Conservation (phyloP, 176 grass and related monocot species). For the Hordeum marinum region DNA sequence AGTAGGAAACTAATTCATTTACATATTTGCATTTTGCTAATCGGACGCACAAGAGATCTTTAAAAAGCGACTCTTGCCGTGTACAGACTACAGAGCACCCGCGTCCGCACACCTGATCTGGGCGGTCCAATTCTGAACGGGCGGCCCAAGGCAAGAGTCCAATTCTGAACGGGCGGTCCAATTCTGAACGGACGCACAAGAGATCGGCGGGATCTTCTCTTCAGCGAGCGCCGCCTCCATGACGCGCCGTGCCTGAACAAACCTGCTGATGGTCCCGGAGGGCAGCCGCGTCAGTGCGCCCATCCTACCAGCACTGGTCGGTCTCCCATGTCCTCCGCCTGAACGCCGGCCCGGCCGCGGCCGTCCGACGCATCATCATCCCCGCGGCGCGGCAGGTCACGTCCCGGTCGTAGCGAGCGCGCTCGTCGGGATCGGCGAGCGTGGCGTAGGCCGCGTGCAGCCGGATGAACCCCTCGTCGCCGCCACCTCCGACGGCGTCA, state of each 20-base stretch:
- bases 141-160: background rate
- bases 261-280: background rate
- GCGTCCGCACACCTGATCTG: background rate
- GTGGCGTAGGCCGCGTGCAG: constrained; percentile 66
- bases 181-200: too few relatives aligned
- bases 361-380: background rate
- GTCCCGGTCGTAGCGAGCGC: constrained; percentile 58
- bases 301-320: constrained; percentile 68
- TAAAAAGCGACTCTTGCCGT: background rate
- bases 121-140: background rate
- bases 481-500: constrained; percentile 17
- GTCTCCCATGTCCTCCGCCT: constrained; percentile 55
- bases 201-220: background rate
- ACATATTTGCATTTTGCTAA: background rate
- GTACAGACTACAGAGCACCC: background rate
- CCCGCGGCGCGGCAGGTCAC: background rate
- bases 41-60: constrained; percentile 16
- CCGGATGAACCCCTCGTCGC: constrained; percentile 52
- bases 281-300: background rate
- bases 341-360: background rate
- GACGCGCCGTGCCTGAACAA: background rate
- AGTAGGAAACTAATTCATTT: background rate
- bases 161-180: too few relatives aligned
- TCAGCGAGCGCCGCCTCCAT: background rate
- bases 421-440: constrained; percentile 52